phyloP scores from a whole-genome alignment of 345 rosid species.

The Hibiscus trionum region DNA sequence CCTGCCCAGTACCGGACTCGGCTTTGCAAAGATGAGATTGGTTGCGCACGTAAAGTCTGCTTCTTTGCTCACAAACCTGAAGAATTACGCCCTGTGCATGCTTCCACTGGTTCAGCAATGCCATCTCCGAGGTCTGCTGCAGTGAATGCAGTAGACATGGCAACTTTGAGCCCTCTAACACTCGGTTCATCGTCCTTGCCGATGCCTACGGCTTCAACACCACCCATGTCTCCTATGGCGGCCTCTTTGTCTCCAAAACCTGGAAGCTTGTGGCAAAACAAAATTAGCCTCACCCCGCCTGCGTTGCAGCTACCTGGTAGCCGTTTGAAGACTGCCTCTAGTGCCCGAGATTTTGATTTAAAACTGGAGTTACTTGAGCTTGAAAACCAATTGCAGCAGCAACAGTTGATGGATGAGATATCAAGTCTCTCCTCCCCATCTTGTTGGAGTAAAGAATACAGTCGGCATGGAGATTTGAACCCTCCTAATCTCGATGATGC shows the following conservation, averaged over 20 bases:
- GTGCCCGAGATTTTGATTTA: constrained; percentile 67
- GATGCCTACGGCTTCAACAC: constrained; percentile 53
- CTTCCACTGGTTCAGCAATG: constrained; percentile 86
- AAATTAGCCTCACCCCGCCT: constrained; percentile 54
- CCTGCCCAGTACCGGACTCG: constrained; percentile 93
- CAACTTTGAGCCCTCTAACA: constrained; percentile 44
- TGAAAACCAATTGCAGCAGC: constrained; percentile 37
- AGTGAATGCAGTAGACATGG: constrained; percentile 48
- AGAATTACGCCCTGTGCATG: constrained; percentile 84
- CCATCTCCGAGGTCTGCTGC: constrained; percentile 70
- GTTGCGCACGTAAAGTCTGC: constrained; percentile 87
- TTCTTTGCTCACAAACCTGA: constrained; percentile 92
- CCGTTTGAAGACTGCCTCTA: constrained; percentile 59
- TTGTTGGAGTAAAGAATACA: constrained; percentile 36
- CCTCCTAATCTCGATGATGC: constrained; percentile 55
- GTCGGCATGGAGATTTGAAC: constrained; percentile 32
- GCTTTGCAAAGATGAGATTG: constrained; percentile 93
- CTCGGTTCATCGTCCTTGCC: constrained; percentile 46
- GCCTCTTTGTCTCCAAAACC: constrained; percentile 65
- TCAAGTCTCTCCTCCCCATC: constrained; percentile 55
- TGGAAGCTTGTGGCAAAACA: constrained; percentile 75
- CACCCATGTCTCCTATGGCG: constrained; percentile 71
- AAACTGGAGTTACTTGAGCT: constrained; percentile 64
- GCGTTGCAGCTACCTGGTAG: constrained; percentile 76
- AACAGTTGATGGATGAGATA: constrained; percentile 51